Conservation (phyloP, 352 stramenopile species). For the Halophytophthora batemanensis region DNA sequence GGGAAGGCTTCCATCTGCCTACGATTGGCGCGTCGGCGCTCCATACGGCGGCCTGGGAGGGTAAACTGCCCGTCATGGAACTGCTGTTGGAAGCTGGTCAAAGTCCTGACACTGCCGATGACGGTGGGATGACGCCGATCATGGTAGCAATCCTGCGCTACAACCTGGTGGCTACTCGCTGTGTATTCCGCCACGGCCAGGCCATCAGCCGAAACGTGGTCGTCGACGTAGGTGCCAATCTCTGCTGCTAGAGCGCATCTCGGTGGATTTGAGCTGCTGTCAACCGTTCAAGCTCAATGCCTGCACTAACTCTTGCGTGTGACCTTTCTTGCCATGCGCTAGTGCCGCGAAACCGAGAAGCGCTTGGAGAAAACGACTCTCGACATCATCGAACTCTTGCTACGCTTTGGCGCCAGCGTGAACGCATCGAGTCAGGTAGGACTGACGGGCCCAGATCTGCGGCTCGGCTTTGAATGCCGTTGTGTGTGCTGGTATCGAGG, state of each 20-base stretch:
- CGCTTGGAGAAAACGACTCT: too few relatives aligned
- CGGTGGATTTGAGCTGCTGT: too few relatives aligned
- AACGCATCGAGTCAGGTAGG: too few relatives aligned
- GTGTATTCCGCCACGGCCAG: slow-evolving; percentile 12
- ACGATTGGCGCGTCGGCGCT: slow-evolving; percentile 24
- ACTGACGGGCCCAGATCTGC: too few relatives aligned
- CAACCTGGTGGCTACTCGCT: slow-evolving; percentile 25
- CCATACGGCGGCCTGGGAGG: slow-evolving; percentile 23
- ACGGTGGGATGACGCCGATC: slow-evolving; percentile 20
- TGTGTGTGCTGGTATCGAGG: not conserved
- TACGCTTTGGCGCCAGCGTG: too few relatives aligned
- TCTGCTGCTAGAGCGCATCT: too few relatives aligned
- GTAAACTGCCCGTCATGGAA: slow-evolving; percentile 7
- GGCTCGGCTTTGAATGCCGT: too few relatives aligned
- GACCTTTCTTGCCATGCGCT: too few relatives aligned
- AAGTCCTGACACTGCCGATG: slow-evolving; percentile 13
- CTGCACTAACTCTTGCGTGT: too few relatives aligned
- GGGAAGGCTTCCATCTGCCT: slow-evolving; percentile 16
- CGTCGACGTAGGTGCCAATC: slow-evolving; percentile 26
- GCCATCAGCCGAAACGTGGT: slow-evolving; percentile 20
- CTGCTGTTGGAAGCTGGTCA: slow-evolving; percentile 23
- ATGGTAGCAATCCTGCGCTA: slow-evolving; percentile 27
- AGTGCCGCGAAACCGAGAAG: too few relatives aligned
- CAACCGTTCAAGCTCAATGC: too few relatives aligned
- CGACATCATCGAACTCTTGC: too few relatives aligned